Conservation (phyloP, 164 flowering plant genomes). For the Berberis thunbergii region DNA sequence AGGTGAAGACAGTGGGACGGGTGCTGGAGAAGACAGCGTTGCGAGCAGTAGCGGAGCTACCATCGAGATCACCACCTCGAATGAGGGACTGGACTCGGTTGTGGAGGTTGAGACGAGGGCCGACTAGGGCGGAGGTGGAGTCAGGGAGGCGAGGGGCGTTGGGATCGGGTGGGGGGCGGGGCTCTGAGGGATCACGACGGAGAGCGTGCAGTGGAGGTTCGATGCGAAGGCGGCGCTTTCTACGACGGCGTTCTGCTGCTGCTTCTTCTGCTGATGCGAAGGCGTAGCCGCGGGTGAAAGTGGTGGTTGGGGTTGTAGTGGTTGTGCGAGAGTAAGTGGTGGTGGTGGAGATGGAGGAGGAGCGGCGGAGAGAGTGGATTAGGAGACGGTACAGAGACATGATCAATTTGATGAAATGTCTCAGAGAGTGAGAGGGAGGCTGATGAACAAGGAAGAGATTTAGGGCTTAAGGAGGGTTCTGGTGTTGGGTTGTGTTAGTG, state of each 20-base stretch:
- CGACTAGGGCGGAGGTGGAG: constrained; percentile 40
- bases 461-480: no score
- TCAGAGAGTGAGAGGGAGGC: no score
- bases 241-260: constrained; percentile 65
- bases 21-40: constrained; percentile 52
- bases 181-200: constrained; percentile 35
- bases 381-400: not conserved
- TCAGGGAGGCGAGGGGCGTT: constrained; percentile 68
- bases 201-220: constrained; percentile 53
- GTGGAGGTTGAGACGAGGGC: constrained; percentile 65
- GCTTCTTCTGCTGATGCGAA: constrained; percentile 53
- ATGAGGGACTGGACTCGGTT: constrained; percentile 73
- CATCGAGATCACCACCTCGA: constrained; percentile 54
- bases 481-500: no score
- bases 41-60: constrained; percentile 54
- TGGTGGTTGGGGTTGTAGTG: no score
- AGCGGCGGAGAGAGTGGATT: not conserved
- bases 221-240: constrained; percentile 51
- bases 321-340: not conserved
- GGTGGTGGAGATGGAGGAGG: not conserved
- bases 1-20: constrained; percentile 83
- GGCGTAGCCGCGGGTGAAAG: constrained; percentile 33
- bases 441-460: no score
- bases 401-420: no score
- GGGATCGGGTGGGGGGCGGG: constrained; percentile 32